Evolutionary conservation across 2,329 filamentous ascomycete genomes (phyloP), one percentile per base, ranked within the genome.

Genomic region (Colletotrichum cordylinicola): DNA sequence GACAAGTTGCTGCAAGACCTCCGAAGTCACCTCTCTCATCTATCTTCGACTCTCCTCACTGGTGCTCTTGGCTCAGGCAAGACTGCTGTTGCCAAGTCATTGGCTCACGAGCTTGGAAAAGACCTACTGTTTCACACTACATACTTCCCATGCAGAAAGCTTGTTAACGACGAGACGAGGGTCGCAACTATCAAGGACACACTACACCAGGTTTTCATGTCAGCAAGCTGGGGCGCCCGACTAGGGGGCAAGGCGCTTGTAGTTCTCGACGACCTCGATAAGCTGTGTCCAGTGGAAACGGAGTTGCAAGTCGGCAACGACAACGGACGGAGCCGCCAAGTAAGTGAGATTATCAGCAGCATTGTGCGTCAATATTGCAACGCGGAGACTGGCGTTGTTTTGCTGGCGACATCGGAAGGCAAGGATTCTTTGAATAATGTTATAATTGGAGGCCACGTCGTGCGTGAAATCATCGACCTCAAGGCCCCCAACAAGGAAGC

Each of bases 401-500:
- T 99, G 68, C 88, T 99, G 12, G 96, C 95, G 6, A 98, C 96
- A 24, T 96, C 96, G 0, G 96, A 98, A 83, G 93, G 94, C 21
- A 99, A 99, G 82, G 97, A 99, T 78, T 93, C 95, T 1, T 87
- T 99, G 66, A 97, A 99, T 84, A 96, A 95, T 79, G 92, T 98
- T 18, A 91, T 99, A 68, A 92, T 98, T 73, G 95, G 96, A 27
- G 95, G 96, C 1, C 96, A 98, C 83, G 93, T 98, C 39, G 95
- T 98, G 48, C 93, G 96, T 65, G 97, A 99, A 82, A 98, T 98
- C 77, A 88, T 98, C 37, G 93, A 93, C 60, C 87, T 99, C 71
- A 97, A 96, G 82, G 96, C 97, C 0, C 97, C 97, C 0, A 94
- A 96, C 80, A 99, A 99, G 85, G 96, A 98, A 79, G 94, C 94